Evolutionary conservation across 148 eudicot genomes (phyloP).

Genomic region (Amaranthus palmeri): DNA sequence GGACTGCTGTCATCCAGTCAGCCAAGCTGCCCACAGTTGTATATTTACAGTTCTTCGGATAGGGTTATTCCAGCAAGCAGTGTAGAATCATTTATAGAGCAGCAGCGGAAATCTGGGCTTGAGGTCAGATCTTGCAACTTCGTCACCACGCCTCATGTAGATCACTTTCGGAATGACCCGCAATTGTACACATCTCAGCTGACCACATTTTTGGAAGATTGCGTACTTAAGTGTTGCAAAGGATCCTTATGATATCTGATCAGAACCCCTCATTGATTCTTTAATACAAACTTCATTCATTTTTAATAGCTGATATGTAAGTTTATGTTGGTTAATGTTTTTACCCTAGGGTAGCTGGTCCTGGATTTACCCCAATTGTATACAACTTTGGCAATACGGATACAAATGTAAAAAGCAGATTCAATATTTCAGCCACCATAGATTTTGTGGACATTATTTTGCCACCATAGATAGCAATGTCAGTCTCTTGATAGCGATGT

Average conservation of each 20-base stretch:
- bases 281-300: slow-evolving; percentile 5
- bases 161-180: slow-evolving; percentile 91
- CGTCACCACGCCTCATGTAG: slow-evolving; percentile 89
- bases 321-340: not conserved
- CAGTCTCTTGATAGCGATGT: too few species aligned
- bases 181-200: slow-evolving; percentile 79
- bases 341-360: too few species aligned
- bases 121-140: slow-evolving; percentile 91
- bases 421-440: too few species aligned
- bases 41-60: slow-evolving; percentile 93
- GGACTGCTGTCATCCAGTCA: slow-evolving; percentile 60
- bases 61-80: slow-evolving; percentile 74
- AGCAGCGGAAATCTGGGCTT: slow-evolving; percentile 66
- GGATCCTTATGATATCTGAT: slow-evolving; percentile 27
- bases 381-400: too few species aligned
- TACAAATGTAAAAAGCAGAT: too few species aligned
- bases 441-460: too few species aligned
- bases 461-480: too few species aligned
- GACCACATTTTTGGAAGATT: slow-evolving; percentile 74
- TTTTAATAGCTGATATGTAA: slow-evolving; percentile 7
- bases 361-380: too few species aligned
- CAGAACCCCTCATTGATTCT: slow-evolving; percentile 21
- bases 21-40: slow-evolving; percentile 88
- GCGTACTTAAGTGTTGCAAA: slow-evolving; percentile 66
- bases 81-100: slow-evolving; percentile 79